Conservation (phyloP, 495 filamentous ascomycete genomes). For the Barbatosphaeria neglecta region DNA sequence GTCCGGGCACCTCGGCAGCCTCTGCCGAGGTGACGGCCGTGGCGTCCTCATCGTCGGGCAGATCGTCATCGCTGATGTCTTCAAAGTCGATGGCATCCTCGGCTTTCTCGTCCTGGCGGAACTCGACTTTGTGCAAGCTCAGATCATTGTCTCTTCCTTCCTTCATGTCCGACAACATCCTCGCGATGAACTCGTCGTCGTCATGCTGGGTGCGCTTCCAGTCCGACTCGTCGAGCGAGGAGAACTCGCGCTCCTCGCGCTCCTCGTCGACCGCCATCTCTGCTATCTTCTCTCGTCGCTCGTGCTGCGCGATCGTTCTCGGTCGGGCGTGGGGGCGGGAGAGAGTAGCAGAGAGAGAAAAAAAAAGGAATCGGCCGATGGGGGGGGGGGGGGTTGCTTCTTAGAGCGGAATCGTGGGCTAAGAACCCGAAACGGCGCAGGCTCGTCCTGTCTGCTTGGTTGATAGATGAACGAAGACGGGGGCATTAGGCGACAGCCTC, state of each 20-base stretch:
- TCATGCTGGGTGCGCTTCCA: neutral
- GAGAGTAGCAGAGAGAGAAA: no score
- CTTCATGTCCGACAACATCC: neutral
- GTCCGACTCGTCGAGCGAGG: neutral
- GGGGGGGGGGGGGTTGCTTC: no score
- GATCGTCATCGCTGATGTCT: conserved; percentile 61
- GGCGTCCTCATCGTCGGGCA: conserved; percentile 31
- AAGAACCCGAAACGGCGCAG: no score
- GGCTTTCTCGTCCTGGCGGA: conserved; percentile 27
- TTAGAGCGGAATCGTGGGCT: no score
- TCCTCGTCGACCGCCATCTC: neutral
- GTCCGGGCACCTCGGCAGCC: conserved; percentile 28
- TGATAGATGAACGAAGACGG: no score
- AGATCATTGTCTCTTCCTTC: conserved; percentile 4
- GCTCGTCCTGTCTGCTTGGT: no score
- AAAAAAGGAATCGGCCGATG: no score
- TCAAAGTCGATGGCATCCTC: conserved; percentile 60
- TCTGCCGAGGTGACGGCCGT: conserved; percentile 20
- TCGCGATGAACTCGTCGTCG: neutral
- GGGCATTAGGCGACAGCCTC: no score
- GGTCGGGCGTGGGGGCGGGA: no score
- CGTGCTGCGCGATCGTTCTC: neutral
- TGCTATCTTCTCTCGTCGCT: neutral
- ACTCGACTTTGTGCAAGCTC: conserved; percentile 14
- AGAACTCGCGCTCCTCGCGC: neutral